These are phyloP conservation scores for Solanum gandarillasii DNA, from an alignment of 257 asterid genomes.

Conservation along the genomic window DNA sequence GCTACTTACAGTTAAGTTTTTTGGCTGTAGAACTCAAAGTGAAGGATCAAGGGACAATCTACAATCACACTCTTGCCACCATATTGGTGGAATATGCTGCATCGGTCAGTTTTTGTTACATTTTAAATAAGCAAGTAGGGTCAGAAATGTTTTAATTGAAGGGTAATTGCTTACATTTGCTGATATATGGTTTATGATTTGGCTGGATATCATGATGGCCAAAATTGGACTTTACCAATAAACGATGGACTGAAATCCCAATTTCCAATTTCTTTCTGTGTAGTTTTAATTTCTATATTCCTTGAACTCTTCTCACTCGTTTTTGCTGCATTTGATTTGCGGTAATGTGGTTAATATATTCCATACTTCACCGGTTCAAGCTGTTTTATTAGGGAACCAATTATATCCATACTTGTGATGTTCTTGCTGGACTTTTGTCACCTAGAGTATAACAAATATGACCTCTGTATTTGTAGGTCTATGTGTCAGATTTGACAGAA, in stretches of 20 bases:
- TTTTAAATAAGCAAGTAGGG: neutral
- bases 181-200: neutral
- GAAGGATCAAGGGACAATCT: slow-evolving; percentile 25
- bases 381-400: neutral
- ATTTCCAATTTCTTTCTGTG: neutral
- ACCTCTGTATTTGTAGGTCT: slow-evolving; percentile 47
- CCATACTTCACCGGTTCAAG: neutral
- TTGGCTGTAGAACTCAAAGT: slow-evolving; percentile 51
- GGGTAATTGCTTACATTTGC: neutral
- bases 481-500: slow-evolving; percentile 75
- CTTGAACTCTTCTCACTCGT: neutral
- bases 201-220: neutral
- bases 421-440: neutral
- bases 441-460: neutral
- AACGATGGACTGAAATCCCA: neutral
- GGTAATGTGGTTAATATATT: neutral
- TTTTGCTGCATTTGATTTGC: neutral
- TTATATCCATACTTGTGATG: neutral
- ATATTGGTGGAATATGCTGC: slow-evolving; percentile 87
- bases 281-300: neutral
- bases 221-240: neutral
- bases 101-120: slow-evolving; percentile 46
- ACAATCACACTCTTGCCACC: slow-evolving; percentile 76
- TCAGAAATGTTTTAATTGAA: neutral
- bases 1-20: neutral